Base-by-base conservation (phyloP, 257 asterid species). In the Echium plantagineum region DNA sequence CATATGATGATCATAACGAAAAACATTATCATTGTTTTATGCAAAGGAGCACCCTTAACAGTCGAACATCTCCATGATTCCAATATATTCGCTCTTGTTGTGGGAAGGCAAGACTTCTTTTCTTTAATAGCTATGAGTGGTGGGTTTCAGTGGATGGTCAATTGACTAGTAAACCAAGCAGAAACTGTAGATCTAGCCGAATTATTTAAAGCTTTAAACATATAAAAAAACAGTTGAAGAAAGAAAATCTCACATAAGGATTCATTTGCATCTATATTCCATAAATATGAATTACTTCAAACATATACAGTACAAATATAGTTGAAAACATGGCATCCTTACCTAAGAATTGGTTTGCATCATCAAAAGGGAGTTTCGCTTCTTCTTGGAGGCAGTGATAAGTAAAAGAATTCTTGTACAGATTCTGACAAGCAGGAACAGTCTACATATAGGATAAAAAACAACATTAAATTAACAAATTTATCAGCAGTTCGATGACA, bases 361-460 rank as follows among this genome's bases (percentile, higher is more conserved):
- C 93, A 67, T 85, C 94, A 63, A 87, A 87, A 8, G 79, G 88
- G 70, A 87, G 73, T 53, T 66, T 68, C 53, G 80, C 74, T 47
- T 77, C 91, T 60, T 85, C 85, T 59, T 79, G 90, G 52, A 87
- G 91, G 66, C 96, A 85, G 68, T 83, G 90, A 74, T 90, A 87
- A 30, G 90, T 83, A 72, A 90, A 87, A 16, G 89, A 82, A 68
- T 87, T 90, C 62, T 77, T 87, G 66, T 87, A 87, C 74, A 90
- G 72, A 77, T 83, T 87, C 72, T 90, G 95, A 72, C 90, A 82
- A 68, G 86, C 85, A 71, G 98, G 95, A 21, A 90, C 96, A 62
- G 90, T 78, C 95, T 89, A 85, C 84, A 81, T 35, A 35, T 7
- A 35, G 46, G 6, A 35, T 21, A 55, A 64, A 60, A 56, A 18